Base-by-base conservation (phyloP, 2,329 filamentous ascomycete genomes). In the Epichloe coenophiala region DNA sequence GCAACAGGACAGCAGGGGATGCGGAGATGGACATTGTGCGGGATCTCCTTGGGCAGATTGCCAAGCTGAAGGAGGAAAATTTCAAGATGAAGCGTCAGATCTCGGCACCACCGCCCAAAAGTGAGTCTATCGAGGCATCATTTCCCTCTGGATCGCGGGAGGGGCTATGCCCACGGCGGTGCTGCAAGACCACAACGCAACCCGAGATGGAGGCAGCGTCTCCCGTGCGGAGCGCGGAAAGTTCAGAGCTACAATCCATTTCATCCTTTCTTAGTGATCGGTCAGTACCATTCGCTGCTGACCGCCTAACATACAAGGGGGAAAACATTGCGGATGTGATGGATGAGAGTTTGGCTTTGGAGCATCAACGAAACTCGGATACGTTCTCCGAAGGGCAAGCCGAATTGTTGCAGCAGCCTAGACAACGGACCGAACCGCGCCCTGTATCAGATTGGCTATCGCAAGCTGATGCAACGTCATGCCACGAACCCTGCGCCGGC, bases 311-410 rank as follows among this genome's bases (percentile, higher is more conserved):
- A 1, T 39, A 15, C 19, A 27, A 4, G 45, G 45, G 45, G 5
- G 19, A 47, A 3, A 39, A 17, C 21, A 47, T 47, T 27, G 49
- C 37, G 21, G 43, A 50, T 12, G 13, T 39, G n/a, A 1, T 42
- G 13, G 43, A 39, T 4, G 19, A 38, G 7, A 27, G 19, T 19
- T 31, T 41, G 15, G 21, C 23, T 11, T 17, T 23, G 49, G 31
- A 47, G 43, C 21, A 39, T 11, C 9, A 33, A n/a, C 23, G 23
- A 33, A 38, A 33, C 13, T 35, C 19, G 21, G 41, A 36, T 36
- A 41, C 48, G 5, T 50, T 46, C 17, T 39, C 31, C 36, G 49
- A 50, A 46, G 43, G 39, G 6, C 49, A 46, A 35, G 49, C 43
- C 27, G 23, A 21, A 23, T 27, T 50, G 17, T 23, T 46, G 12